phyloP scores from a whole-genome alignment of 352 stramenopile genomes.

The Globisporangium spiculum region DNA sequence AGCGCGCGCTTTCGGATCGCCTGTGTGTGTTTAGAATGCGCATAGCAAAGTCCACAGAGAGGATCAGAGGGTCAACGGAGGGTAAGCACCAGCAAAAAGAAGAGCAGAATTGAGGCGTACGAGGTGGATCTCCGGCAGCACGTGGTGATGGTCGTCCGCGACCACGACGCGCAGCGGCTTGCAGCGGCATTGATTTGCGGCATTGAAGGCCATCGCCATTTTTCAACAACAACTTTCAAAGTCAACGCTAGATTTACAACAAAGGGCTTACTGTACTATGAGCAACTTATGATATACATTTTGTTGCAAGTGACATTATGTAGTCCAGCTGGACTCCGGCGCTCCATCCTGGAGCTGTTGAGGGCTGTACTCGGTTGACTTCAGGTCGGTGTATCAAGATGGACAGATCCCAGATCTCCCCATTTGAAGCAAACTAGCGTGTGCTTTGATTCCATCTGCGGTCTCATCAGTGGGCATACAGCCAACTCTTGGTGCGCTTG shows the following conservation, averaged over 20 bases:
- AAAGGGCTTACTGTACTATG: not conserved
- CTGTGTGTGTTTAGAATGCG: constrained; percentile 19
- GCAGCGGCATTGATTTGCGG: not conserved
- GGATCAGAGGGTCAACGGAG: not conserved
- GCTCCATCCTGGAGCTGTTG: not conserved
- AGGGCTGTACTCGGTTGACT: not conserved
- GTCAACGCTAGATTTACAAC: not conserved
- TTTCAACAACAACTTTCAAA: not conserved
- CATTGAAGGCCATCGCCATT: not conserved
- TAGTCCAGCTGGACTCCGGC: no score
- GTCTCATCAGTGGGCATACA: not conserved
- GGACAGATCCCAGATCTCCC: not conserved
- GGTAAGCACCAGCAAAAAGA: not conserved
- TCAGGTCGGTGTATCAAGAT: not conserved
- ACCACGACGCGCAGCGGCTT: constrained; percentile 42
- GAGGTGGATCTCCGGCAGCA: constrained; percentile 67
- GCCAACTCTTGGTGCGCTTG: not conserved
- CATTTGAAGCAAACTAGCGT: not conserved
- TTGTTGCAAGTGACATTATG: not conserved
- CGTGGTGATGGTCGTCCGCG: constrained; percentile 81
- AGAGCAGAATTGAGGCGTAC: constrained; percentile 14
- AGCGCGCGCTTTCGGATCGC: constrained; percentile 69
- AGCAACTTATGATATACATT: not conserved
- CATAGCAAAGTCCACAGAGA: not conserved
- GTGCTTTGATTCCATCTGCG: not conserved